These are phyloP conservation scores for Plenodomus tracheiphilus DNA, from an alignment of 2,329 filamentous ascomycete species.

Conservation along the genomic window DNA sequence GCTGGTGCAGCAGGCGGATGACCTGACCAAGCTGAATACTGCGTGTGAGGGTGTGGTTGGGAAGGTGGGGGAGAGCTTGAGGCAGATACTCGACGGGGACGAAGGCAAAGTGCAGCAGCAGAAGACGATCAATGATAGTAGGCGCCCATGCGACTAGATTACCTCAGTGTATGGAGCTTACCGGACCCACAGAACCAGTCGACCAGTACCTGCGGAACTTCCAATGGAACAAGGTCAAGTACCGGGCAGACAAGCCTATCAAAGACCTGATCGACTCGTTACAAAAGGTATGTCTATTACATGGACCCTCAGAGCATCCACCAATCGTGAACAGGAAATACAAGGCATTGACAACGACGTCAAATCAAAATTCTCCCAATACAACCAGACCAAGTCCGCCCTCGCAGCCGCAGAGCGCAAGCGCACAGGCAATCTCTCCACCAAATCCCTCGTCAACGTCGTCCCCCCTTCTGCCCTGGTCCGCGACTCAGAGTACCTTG, in stretches of 20 bases:
- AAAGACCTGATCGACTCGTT: slow-evolving; percentile 83
- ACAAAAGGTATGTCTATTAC: slow-evolving; percentile 68
- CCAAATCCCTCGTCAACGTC: slow-evolving; percentile 88
- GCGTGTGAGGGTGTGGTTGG: slow-evolving; percentile 79
- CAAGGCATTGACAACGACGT: slow-evolving; percentile 93
- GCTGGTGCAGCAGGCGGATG: slow-evolving; percentile 93
- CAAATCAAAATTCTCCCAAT: slow-evolving; percentile 91
- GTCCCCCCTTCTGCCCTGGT: slow-evolving; percentile 75
- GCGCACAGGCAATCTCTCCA: slow-evolving; percentile 92
- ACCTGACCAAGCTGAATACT: slow-evolving; percentile 83
- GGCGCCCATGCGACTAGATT: slow-evolving; percentile 6
- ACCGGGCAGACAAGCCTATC: slow-evolving; percentile 88
- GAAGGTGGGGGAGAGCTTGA: slow-evolving; percentile 86
- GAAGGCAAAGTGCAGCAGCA: slow-evolving; percentile 81
- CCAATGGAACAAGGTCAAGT: slow-evolving; percentile 97
- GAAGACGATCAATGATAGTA: slow-evolving; percentile 92
- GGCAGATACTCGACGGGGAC: slow-evolving; percentile 79
- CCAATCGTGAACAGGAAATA: slow-evolving; percentile 66
- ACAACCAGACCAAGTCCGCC: slow-evolving; percentile 87
- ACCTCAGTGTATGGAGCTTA: slow-evolving; percentile 8
- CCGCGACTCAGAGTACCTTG: slow-evolving; percentile 92
- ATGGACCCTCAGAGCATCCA: background rate
- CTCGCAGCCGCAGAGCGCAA: slow-evolving; percentile 80
- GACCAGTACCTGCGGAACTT: slow-evolving; percentile 90
- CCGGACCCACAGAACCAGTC: slow-evolving; percentile 71